Evolutionary conservation across 305 asterid genomes (phyloP).

Genomic region (Fraxinus angustifolia): DNA sequence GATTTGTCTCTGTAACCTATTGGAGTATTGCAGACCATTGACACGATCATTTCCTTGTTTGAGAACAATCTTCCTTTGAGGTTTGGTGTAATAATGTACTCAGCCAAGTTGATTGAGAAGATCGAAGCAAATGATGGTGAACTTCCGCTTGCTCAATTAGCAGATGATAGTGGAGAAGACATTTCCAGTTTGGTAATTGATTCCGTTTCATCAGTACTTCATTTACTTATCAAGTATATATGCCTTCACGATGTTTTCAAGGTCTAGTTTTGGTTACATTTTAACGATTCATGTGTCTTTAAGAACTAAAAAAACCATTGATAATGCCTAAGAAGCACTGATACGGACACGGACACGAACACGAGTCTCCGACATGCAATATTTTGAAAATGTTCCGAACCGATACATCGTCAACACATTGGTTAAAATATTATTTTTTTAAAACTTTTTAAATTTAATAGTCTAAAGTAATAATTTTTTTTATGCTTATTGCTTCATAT

Average conservation of each 20-base stretch:
- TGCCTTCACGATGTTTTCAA: background rate
- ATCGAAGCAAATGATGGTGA: slow-evolving; percentile 71
- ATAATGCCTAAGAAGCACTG: no score
- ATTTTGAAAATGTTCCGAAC: no score
- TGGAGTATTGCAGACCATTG: slow-evolving; percentile 60
- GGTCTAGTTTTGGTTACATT: background rate
- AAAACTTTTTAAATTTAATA: no score
- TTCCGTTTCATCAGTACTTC: slow-evolving; percentile 1
- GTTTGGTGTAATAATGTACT: slow-evolving; percentile 92
- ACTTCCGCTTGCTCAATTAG: slow-evolving; percentile 43
- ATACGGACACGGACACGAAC: no score
- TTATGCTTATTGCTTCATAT: no score
- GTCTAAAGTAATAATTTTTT: no score
- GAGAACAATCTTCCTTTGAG: slow-evolving; percentile 90
- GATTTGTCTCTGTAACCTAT: slow-evolving; percentile 23
- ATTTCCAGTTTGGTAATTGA: slow-evolving; percentile 79
- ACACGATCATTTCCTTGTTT: slow-evolving; percentile 64
- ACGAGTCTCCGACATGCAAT: no score
- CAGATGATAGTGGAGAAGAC: slow-evolving; percentile 52
- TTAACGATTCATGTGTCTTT: slow-evolving; percentile 8
- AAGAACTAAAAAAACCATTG: no score
- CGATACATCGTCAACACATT: no score
- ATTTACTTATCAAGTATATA: background rate
- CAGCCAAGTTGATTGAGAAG: slow-evolving; percentile 56
- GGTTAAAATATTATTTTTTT: no score